Evolutionary conservation across 306 rosid species (phyloP), one percentile per base, ranked within the genome.

Genomic region (Sphenostylis stenocarpa): DNA sequence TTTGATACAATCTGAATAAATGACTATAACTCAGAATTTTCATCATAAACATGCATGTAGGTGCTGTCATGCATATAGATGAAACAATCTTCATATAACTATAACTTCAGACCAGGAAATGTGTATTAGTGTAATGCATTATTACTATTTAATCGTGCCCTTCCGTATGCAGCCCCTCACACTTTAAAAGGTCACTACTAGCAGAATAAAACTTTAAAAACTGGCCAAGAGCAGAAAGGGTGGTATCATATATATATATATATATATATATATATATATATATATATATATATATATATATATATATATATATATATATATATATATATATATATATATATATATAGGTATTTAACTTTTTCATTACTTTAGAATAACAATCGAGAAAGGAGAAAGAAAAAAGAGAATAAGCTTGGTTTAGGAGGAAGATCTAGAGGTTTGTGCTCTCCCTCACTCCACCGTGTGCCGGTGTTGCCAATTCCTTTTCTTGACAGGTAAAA

Each of bases 401-500:
- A 31, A 53, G 51, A 61, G 78, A 83, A 60, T 73, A 43, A 79
- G 72, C 71, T 79, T 45, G n/a, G 6, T 34, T n/a, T 36, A 43
- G 58, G 65, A 70, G 84, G 75, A 84, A 84, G 84, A 70, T 79
- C 78, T 78, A 21, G 63, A 73, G 29, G 80, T 49, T 61, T 83
- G 86, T 74, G 69, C 81, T 75, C 67, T 72, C 43, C 61, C 49
- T 38, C 2, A 19, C 58, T 53, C 20, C 38, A 3, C 60, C 21
- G 62, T 65, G 57, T 78, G 65, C 13, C 4, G 39, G 72, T 39
- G 47, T 44, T 26, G 4, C 24, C 20, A 67, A 53, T 24, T 48
- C 72, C 21, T 78, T 31, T 11, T 70, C 62, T 28, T 7, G 19
- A 62, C 19, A 3, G 34, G 29, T 52, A 48, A 64, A 64, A 57